Base-by-base conservation (phyloP, 345 rosid genomes). In the Cardamine occulta region DNA sequence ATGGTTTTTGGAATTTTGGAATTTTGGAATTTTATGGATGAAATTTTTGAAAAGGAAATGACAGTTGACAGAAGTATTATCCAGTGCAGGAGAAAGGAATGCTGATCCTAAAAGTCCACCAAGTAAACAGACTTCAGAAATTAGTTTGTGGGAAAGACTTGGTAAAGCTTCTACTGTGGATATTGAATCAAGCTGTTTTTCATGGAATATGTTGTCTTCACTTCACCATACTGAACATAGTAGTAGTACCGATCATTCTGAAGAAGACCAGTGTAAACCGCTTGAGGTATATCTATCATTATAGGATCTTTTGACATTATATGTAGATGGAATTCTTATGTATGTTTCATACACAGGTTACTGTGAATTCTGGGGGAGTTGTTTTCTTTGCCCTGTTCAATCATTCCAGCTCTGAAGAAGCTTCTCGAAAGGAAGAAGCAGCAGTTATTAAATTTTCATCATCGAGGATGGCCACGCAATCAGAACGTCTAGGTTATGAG, bases 401-500 rank as follows among this genome's bases (percentile, higher is more conserved):
- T 70, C 89, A 84, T 56, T 80, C 84, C 60, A 79, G 74, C 55
- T 12, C 24, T 65, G 84, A 65, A 66, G 90, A 89, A 71, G 65
- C 79, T 79, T 57, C 79, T 73, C 74, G 79, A 3, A 90, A 82
- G 69, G 98, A 95, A 81, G 98, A 93, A 61, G 99, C 93, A 32
- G 98, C 99, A 12, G 99, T 95, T 81, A 90, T 95, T 70, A 95
- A 95, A 87, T 93, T 95, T 81, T 83, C 99, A 15, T 95, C 99
- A 5, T 95, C 99, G 35, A 89, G 99, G 89, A 95, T 92, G 98
- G 96, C 99, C 77, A 93, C 97, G 2, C 98, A 93, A 78, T 95
- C 99, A 39, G 99, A 95, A 86, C 97, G 99, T 63, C 90, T 95
- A 63, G 99, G 99, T 66, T 95, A 93, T 78, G 99, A 95, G 84